These are phyloP conservation scores for Chlorella vulgaris DNA, from an alignment of 139 green algal genomes.

Conservation along the genomic window DNA sequence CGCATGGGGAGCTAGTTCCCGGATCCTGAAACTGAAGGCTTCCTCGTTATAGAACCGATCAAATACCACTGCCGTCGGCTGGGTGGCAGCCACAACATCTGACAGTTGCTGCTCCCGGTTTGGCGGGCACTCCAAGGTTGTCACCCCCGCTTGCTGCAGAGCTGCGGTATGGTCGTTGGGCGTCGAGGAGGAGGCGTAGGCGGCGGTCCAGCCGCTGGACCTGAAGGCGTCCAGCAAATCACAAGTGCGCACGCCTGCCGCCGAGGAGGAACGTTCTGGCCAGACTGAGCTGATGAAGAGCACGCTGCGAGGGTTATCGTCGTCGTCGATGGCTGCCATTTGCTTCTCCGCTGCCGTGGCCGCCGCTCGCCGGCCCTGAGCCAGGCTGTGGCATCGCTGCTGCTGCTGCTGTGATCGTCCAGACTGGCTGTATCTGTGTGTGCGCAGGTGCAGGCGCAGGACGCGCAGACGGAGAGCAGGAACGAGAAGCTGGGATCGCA, in stretches of 20 bases:
- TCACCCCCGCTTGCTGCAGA: slow-evolving; percentile 19
- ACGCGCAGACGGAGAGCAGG: no score
- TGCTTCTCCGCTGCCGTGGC: no score
- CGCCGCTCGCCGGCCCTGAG: no score
- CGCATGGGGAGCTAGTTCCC: slow-evolving; percentile 37
- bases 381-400: background rate
- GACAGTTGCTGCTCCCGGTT: slow-evolving; percentile 42
- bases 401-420: no score
- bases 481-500: no score
- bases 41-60: slow-evolving; percentile 68
- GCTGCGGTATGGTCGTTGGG: slow-evolving; percentile 31
- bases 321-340: no score
- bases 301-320: no score
- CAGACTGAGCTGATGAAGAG: slow-evolving; percentile 47
- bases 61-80: slow-evolving; percentile 50
- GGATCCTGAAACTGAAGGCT: slow-evolving; percentile 55
- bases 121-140: background rate
- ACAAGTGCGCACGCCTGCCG: slow-evolving; percentile 35
- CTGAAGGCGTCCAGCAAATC: slow-evolving; percentile 35
- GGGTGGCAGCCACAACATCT: slow-evolving; percentile 6
- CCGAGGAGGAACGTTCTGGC: slow-evolving; percentile 39
- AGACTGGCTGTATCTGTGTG: no score
- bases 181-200: background rate
- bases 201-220: background rate
- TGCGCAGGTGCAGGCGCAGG: no score